Base-by-base conservation (phyloP, 2,329 filamentous ascomycete genomes). In the Fusarium transvaalense region DNA sequence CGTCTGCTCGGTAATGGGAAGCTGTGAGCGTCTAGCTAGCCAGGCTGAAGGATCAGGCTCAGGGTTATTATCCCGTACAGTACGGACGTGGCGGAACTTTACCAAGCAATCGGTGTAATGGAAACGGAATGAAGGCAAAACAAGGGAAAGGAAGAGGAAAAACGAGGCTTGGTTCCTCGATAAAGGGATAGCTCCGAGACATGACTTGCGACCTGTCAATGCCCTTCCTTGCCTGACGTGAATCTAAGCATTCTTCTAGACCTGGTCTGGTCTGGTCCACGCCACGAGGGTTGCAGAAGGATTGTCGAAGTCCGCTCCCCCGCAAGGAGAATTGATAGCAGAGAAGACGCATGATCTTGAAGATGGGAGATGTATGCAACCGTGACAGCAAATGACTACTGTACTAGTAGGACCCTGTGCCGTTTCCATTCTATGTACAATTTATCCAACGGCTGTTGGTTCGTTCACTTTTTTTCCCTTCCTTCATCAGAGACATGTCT, bases 141-240 rank as follows among this genome's bases (percentile, higher is more conserved):
- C 15, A 23, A 34, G n/a, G 25, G 25, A 19, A 29, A 19, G 25
- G 25, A 25, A 7, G n/a, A 38, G 15, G 23, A 35, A 35, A 47
- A n/a, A 10, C n/a, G 27, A 43, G 17, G 10, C 15, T 10, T 35
- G 14, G 14, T 35, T 35, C 47, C 50, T 59, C 34, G 55, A 61
- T 50, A 43, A 53, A 43, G 37, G 37, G 52, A 61, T 65, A 60
- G 66, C 46, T 61, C 71, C 71, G 67, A 74, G 48, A 60, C 56
- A 68, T 17, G 47, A 38, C 62, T 60, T 52, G 50, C 42, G 19
- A 48, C 23, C 25, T 45, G 42, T 45, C 25, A 47, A 54, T 47
- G 35, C 56, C 56, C 35, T 52, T 25, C 23, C 23, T 25, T 25
- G 23, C 23, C 23, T 60, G 50, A 57, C 21, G 42, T 50, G 37